These are phyloP conservation scores for Chrysanthemum seticuspe DNA, from an alignment of 129 eudicot species.

Conservation along the genomic window DNA sequence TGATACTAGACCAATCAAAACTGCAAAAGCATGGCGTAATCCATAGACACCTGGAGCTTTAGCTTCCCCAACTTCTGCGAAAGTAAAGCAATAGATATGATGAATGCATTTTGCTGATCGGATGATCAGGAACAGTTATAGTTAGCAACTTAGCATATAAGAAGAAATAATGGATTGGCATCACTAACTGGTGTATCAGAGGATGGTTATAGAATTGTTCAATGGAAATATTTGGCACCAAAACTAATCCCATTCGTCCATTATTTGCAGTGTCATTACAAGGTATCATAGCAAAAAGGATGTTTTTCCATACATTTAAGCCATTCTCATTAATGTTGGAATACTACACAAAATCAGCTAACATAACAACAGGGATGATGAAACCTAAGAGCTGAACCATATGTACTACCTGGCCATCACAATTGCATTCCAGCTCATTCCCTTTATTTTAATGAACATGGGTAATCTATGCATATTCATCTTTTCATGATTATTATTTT, in stretches of 20 bases:
- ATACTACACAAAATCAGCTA: too few species aligned
- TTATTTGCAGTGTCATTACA: background rate
- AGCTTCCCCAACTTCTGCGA: conserved; percentile 36
- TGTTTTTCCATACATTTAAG: too few species aligned
- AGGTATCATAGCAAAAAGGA: too few species aligned
- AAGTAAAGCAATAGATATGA: conserved; percentile 10
- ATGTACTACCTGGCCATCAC: too few species aligned
- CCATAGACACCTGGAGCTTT: conserved; percentile 32
- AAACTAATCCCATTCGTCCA: background rate
- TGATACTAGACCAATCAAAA: conserved; percentile 56
- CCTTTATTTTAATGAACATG: background rate
- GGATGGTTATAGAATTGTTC: background rate
- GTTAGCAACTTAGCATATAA: background rate
- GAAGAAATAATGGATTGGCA: background rate
- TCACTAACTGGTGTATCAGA: conserved; percentile 2
- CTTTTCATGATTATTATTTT: background rate
- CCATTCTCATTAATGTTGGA: too few species aligned
- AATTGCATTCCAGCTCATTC: too few species aligned
- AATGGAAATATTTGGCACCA: background rate
- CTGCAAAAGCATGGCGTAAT: conserved; percentile 39
- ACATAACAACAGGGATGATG: too few species aligned
- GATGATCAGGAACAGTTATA: background rate
- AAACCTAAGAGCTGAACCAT: too few species aligned
- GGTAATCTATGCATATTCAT: background rate
- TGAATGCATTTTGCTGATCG: background rate